These are phyloP conservation scores for Monilinia fructigena DNA, from an alignment of 2,329 filamentous ascomycete genomes.

Conservation along the genomic window DNA sequence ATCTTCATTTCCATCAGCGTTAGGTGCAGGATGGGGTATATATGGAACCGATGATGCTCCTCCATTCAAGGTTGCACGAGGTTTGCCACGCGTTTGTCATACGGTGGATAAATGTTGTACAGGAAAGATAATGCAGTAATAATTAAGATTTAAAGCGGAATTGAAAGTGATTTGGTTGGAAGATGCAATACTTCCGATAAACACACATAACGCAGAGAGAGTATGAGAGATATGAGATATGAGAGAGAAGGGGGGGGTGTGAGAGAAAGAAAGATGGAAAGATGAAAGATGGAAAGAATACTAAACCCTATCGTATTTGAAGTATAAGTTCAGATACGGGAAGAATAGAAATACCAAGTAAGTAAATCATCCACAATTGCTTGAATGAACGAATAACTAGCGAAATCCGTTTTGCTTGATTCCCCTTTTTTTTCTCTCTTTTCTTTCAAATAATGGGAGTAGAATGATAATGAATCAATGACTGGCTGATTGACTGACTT, in stretches of 20 bases:
- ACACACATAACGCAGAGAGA: no score
- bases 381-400: neutral
- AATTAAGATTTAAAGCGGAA: neutral
- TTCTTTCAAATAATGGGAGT: no score
- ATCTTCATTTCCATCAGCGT: slow-evolving; percentile 37
- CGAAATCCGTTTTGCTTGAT: neutral
- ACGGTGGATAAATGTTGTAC: neutral
- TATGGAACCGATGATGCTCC: slow-evolving; percentile 8
- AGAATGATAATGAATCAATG: no score
- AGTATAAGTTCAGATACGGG: neutral
- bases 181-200: no score
- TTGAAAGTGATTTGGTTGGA: neutral
- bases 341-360: neutral
- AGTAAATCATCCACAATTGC: neutral
- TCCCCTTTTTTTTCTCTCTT: neutral
- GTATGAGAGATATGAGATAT: no score
- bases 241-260: no score
- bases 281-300: neutral
- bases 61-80: slow-evolving; percentile 8
- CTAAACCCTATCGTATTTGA: slow-evolving; percentile 15
- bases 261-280: no score
- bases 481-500: no score
- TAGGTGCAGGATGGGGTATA: slow-evolving; percentile 38
- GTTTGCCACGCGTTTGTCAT: slow-evolving; percentile 20
- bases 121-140: no score